Percentiles rank a stretch among this genome's conserved stretches.
phyloP scores from a whole-genome alignment of 305 asterid genomes.

The Fraxinus paxiana region DNA sequence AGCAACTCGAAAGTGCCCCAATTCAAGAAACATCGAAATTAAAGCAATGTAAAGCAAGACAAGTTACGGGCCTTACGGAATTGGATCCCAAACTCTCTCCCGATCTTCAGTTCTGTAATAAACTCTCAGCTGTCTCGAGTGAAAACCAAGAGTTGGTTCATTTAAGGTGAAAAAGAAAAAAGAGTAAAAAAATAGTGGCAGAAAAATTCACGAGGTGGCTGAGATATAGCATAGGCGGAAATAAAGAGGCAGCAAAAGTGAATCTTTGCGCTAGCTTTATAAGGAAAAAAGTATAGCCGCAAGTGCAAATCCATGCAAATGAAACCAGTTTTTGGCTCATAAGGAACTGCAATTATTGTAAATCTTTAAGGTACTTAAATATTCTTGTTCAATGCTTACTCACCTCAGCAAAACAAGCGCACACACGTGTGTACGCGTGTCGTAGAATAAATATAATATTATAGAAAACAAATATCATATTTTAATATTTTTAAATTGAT shows the following conservation, averaged over 20 bases:
- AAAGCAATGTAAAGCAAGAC: slow-evolving; percentile 11
- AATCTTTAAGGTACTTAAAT: background rate
- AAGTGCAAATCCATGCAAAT: slow-evolving; percentile 61
- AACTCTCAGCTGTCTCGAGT: slow-evolving; percentile 5
- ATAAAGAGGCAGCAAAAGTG: slow-evolving; percentile 32
- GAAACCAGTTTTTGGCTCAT: slow-evolving; percentile 22
- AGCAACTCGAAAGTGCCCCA: slow-evolving; percentile 17
- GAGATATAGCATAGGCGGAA: slow-evolving; percentile 37
- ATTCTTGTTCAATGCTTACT: background rate
- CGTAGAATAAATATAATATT: background rate
- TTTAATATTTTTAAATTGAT: no score
- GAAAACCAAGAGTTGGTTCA: slow-evolving; percentile 15
- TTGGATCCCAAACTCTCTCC: slow-evolving; percentile 22
- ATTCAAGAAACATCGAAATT: background rate
- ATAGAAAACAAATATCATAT: background rate
- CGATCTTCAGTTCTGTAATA: background rate
- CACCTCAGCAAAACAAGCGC: background rate
- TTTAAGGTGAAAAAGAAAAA: background rate
- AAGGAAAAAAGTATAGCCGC: slow-evolving; percentile 31
- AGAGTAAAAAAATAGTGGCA: slow-evolving; percentile 15
- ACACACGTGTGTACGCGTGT: background rate
- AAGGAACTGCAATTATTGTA: background rate
- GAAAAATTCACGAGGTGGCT: slow-evolving; percentile 44
- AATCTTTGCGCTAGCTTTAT: slow-evolving; percentile 53
- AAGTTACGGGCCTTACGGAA: slow-evolving; percentile 30